These are phyloP conservation scores for Rhodotorula kratochvilovae DNA, from an alignment of 768 basidiomycete species.

Conservation along the genomic window DNA sequence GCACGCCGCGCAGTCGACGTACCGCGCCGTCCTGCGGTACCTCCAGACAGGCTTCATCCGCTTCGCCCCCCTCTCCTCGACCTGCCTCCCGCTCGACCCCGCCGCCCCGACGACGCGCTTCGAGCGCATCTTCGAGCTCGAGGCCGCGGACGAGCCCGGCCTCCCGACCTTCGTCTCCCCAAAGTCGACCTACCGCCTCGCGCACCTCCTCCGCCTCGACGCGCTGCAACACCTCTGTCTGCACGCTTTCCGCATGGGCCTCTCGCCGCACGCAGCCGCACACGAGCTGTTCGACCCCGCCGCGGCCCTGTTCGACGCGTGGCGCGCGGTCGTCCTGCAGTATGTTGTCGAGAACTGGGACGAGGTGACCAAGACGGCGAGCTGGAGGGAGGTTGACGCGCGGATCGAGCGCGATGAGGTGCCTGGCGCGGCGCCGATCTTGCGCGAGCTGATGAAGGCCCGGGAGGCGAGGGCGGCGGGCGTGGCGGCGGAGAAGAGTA, in stretches of 20 bases:
- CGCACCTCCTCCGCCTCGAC: neutral
- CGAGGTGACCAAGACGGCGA: neutral
- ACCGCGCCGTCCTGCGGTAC: slow-evolving; percentile 5
- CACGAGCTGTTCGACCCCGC: slow-evolving; percentile 5
- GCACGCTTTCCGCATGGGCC: no score
- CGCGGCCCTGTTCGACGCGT: neutral
- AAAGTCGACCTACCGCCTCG: slow-evolving; percentile 15
- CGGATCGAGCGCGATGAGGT: neutral
- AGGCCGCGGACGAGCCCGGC: no score
- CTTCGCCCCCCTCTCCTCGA: neutral
- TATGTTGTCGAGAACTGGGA: neutral
- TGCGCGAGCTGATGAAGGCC: neutral
- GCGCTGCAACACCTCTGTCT: neutral
- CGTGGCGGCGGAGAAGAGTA: no score
- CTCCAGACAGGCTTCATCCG: neutral
- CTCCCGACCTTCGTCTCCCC: neutral
- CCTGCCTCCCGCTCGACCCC: no score
- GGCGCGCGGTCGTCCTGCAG: neutral
- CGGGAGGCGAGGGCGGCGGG: no score
- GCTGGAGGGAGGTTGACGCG: neutral
- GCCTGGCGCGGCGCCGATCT: neutral
- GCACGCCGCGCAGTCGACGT: neutral
- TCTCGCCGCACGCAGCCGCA: no score
- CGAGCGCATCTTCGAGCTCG: no score
- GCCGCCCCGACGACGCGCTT: no score